phyloP scores from a whole-genome alignment of 1,284 basidiomycete species.

The Rhodotorula sp. region DNA sequence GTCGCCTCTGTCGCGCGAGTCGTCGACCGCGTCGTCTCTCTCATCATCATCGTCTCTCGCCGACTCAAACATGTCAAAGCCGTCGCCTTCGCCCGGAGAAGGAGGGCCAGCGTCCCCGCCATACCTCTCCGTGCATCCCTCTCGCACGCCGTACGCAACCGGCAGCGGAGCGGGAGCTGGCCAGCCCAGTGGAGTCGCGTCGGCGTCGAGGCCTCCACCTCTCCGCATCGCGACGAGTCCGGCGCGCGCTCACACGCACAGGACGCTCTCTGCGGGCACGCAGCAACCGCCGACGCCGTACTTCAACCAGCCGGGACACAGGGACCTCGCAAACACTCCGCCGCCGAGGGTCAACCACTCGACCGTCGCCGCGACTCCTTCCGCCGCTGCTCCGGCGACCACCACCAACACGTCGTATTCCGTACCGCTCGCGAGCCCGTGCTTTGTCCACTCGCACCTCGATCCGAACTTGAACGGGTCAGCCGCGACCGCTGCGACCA shows the following conservation, averaged over 20 bases:
- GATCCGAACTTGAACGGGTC: conserved; percentile 63
- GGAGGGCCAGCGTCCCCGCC: conserved; percentile 3
- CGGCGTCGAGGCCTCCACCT: neutral
- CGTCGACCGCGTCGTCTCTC: neutral
- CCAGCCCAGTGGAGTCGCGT: neutral
- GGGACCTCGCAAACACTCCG: conserved; percentile 7
- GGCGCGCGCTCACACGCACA: conserved; percentile 3
- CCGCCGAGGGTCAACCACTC: conserved; percentile 23
- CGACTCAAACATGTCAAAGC: neutral
- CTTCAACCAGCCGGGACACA: neutral
- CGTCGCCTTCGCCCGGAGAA: neutral
- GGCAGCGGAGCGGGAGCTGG: neutral
- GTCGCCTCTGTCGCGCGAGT: neutral
- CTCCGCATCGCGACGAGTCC: conserved; percentile 1
- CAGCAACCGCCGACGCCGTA: neutral
- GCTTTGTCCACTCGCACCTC: conserved; percentile 79
- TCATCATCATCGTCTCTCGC: neutral
- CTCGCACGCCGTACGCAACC: neutral
- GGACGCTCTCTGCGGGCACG: neutral
- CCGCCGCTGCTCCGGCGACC: conserved; percentile 5
- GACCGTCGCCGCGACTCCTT: conserved; percentile 2
- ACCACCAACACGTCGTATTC: conserved; percentile 11
- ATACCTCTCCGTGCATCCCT: conserved; percentile 3
- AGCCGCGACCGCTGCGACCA: neutral
- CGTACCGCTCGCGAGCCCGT: conserved; percentile 47